Conservation (phyloP, 2,329 filamentous ascomycete species). For the Aspergillus phoenicis region DNA sequence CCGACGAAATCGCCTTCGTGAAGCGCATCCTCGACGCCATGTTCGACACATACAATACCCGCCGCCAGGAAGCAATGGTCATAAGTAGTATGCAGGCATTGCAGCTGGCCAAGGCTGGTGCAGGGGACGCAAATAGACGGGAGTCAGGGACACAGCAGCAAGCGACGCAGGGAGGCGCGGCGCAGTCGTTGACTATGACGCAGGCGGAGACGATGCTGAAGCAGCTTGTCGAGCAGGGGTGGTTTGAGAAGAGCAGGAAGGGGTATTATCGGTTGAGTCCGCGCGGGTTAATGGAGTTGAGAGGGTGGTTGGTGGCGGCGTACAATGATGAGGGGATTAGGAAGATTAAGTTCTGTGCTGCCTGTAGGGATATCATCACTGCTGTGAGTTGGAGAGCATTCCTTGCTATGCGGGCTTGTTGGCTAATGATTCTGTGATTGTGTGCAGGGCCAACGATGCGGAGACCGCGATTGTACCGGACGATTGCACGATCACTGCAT, state of each 20-base stretch:
- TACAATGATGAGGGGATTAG: slow-evolving; percentile 81
- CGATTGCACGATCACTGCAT: slow-evolving; percentile 78
- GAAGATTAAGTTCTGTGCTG: slow-evolving; percentile 82
- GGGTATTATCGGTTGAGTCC: slow-evolving; percentile 77
- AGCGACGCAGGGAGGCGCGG: slow-evolving; percentile 26
- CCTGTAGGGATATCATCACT: slow-evolving; percentile 88
- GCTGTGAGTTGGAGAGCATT: slow-evolving; percentile 48
- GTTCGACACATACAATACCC: slow-evolving; percentile 85
- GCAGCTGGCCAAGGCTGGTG: slow-evolving; percentile 58
- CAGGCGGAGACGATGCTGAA: slow-evolving; percentile 75
- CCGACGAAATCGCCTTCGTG: slow-evolving; percentile 87
- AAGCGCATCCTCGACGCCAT: slow-evolving; percentile 86
- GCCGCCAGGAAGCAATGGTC: slow-evolving; percentile 78
- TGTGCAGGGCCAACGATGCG: slow-evolving; percentile 70
- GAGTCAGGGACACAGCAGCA: slow-evolving; percentile 45
- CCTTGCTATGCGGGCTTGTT: background rate
- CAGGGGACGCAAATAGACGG: slow-evolving; percentile 45
- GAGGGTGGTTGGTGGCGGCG: slow-evolving; percentile 79
- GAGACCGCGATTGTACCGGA: slow-evolving; percentile 65
- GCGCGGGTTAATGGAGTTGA: slow-evolving; percentile 80
- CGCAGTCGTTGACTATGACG: slow-evolving; percentile 67
- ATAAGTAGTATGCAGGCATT: slow-evolving; percentile 77
- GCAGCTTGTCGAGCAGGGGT: slow-evolving; percentile 74
- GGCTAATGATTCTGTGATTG: background rate
- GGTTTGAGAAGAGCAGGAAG: slow-evolving; percentile 74